Evolutionary conservation across 2,329 filamentous ascomycete genomes (phyloP).

Genomic region (Aschersonia sp.): DNA sequence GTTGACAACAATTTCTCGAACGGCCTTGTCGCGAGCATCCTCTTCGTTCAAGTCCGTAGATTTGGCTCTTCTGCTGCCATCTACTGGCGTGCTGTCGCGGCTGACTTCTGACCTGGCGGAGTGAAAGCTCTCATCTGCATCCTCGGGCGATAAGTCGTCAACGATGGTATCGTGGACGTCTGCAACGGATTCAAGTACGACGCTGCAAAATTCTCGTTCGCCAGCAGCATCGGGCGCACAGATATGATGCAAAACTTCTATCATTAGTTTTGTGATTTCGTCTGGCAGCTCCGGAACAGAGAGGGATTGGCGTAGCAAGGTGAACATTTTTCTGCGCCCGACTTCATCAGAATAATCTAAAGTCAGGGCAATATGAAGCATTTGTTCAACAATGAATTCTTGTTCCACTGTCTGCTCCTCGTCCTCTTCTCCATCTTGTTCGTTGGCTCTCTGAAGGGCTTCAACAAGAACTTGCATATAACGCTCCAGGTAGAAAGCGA

Average conservation of each 20-base stretch:
- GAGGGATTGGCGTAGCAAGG: constrained; percentile 70
- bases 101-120: constrained; percentile 80
- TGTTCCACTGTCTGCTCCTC: constrained; percentile 71
- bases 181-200: constrained; percentile 84
- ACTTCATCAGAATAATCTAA: constrained; percentile 97
- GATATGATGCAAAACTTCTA: constrained; percentile 69
- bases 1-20: constrained; percentile 89
- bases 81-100: constrained; percentile 42
- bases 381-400: constrained; percentile 90
- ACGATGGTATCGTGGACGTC: constrained; percentile 93
- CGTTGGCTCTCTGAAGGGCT: constrained; percentile 40
- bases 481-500: constrained; percentile 74
- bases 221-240: constrained; percentile 62
- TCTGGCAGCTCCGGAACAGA: constrained; percentile 81
- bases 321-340: constrained; percentile 89
- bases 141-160: constrained; percentile 45
- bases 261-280: constrained; percentile 75
- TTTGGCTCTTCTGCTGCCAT: constrained; percentile 25
- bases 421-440: constrained; percentile 40
- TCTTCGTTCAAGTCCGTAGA: constrained; percentile 41
- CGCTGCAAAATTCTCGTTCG: constrained; percentile 69
- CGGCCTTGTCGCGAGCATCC: constrained; percentile 56
- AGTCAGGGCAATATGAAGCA: constrained; percentile 81
- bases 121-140: constrained; percentile 66
- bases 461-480: constrained; percentile 60